Evolutionary conservation across 140 eudicot species (phyloP).

Genomic region (Ambrosia hybrid): DNA sequence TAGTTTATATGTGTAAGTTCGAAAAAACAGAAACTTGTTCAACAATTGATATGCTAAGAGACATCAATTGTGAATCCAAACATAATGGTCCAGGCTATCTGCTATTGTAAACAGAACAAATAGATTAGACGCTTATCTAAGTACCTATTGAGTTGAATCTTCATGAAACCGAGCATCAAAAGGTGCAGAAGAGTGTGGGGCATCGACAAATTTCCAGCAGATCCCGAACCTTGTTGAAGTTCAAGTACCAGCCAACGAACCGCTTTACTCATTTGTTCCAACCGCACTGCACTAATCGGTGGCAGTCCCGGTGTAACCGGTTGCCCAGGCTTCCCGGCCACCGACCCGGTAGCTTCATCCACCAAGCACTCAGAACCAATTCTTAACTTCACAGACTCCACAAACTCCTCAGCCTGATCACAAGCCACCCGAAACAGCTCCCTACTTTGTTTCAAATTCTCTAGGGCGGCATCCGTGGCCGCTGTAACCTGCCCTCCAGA

Average conservation of each 20-base stretch:
- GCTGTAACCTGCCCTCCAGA: constrained; percentile 67
- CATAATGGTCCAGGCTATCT: not conserved
- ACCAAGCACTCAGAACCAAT: constrained; percentile 90
- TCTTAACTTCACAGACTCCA: constrained; percentile 88
- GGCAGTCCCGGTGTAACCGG: constrained; percentile 58
- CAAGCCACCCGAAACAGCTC: constrained; percentile 86
- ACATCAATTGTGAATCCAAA: not conserved
- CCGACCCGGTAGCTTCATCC: constrained; percentile 90
- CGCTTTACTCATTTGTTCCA: constrained; percentile 98
- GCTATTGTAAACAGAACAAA: not conserved
- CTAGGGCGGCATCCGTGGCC: constrained; percentile 77
- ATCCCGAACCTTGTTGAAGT: constrained; percentile 86
- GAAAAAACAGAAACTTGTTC: not conserved
- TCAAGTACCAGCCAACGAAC: constrained; percentile 91
- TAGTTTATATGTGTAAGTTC: not conserved
- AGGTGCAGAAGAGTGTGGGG: constrained; percentile 66
- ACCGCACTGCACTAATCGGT: constrained; percentile 86
- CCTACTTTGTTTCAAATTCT: constrained; percentile 82
- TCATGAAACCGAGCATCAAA: constrained; percentile 89
- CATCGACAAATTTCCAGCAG: constrained; percentile 50
- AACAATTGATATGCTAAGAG: not conserved
- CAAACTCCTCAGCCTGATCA: constrained; percentile 94
- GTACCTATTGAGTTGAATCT: constrained; percentile 76
- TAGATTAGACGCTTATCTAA: not conserved
- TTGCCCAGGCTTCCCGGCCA: constrained; percentile 60